phyloP scores from a whole-genome alignment of 805 yeast genomes.

The Candida oleophila region DNA sequence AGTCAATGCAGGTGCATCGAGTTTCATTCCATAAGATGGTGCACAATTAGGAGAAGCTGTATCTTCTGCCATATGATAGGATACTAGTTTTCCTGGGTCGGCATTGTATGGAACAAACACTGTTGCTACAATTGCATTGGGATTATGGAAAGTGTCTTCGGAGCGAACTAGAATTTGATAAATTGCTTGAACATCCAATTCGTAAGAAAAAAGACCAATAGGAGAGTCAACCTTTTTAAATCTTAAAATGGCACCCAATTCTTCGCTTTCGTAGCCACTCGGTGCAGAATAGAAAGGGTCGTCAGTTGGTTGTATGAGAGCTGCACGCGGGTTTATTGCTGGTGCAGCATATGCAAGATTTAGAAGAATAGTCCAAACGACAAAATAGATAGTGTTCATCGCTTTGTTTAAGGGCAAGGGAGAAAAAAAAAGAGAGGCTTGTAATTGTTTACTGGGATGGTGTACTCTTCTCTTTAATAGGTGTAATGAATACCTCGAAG shows the following conservation, averaged over 20 bases:
- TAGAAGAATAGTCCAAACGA: neutral
- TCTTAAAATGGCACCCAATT: constrained; percentile 23
- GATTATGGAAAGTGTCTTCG: constrained; percentile 17
- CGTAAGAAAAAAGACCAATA: constrained; percentile 15
- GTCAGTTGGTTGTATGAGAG: neutral
- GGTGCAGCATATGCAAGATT: constrained; percentile 20
- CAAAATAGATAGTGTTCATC: too few relatives aligned
- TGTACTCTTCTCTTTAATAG: too few relatives aligned
- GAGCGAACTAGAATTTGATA: constrained; percentile 25
- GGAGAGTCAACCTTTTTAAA: constrained; percentile 18
- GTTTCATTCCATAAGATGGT: constrained; percentile 18
- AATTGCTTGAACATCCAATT: constrained; percentile 15
- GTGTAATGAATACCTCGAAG: too few relatives aligned
- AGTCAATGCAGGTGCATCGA: constrained; percentile 8
- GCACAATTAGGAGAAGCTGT: constrained; percentile 17
- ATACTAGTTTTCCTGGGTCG: constrained; percentile 19
- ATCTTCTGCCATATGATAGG: constrained; percentile 24
- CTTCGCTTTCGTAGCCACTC: constrained; percentile 16
- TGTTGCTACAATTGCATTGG: constrained; percentile 18
- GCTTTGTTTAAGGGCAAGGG: too few relatives aligned
- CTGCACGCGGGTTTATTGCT: constrained; percentile 11
- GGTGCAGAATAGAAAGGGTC: constrained; percentile 24
- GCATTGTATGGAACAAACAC: constrained; percentile 22
- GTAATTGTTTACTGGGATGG: too few relatives aligned
- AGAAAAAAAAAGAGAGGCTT: too few relatives aligned